These are phyloP conservation scores for Cercis canadensis DNA, from an alignment of 306 rosid genomes.

Conservation along the genomic window DNA sequence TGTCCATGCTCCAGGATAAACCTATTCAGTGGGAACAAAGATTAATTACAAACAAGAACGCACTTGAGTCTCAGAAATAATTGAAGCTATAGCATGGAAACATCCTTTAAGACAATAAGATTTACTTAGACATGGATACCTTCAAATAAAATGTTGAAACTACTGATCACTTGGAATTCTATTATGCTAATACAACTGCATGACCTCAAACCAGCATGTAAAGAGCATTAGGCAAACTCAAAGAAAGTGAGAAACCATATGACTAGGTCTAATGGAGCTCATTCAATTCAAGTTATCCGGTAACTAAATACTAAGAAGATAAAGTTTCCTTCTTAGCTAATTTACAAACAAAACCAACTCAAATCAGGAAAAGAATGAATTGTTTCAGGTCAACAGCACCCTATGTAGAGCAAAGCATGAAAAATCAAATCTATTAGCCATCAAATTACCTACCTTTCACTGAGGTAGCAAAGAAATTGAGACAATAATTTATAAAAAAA, in stretches of 20 bases:
- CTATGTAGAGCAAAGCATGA: neutral
- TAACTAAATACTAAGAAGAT: neutral
- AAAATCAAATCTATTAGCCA: neutral
- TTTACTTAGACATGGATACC: neutral
- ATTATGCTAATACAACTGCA: neutral
- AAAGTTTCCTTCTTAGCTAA: neutral
- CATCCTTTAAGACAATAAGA: neutral
- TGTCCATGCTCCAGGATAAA: constrained; percentile 87
- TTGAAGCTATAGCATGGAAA: neutral
- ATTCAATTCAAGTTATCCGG: neutral
- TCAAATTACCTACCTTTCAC: neutral
- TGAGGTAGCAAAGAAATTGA: neutral
- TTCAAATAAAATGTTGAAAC: neutral
- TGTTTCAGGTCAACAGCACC: neutral
- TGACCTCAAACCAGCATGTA: neutral
- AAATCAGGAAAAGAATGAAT: too few species aligned
- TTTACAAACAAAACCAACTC: neutral
- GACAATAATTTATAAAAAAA: neutral
- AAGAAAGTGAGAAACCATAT: neutral
- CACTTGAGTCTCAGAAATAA: neutral
- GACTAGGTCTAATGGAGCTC: neutral
- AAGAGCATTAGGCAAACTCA: neutral
- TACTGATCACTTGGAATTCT: neutral
- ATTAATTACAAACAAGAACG: constrained; percentile 9
- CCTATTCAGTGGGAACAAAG: constrained; percentile 49